These are phyloP conservation scores for Fusarium odoratissimum DNA, from an alignment of 2,329 filamentous ascomycete genomes.

Conservation along the genomic window DNA sequence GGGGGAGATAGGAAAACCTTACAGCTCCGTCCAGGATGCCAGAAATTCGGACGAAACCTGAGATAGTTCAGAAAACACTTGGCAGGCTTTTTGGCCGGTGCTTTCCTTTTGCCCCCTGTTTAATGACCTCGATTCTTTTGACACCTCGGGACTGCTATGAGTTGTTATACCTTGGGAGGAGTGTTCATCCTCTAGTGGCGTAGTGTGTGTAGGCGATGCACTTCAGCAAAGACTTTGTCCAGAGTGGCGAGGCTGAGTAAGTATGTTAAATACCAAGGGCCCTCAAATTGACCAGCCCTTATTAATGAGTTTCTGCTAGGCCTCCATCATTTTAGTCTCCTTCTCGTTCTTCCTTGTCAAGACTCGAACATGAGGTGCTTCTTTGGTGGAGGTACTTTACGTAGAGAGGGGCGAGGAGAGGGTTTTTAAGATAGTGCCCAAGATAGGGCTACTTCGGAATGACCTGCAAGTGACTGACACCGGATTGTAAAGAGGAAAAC, in stretches of 20 bases:
- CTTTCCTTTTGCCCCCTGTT: background rate
- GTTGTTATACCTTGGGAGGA: conserved; percentile 17
- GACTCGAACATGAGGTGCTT: conserved; percentile 31
- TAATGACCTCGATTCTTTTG: background rate
- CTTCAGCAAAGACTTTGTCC: conserved; percentile 10
- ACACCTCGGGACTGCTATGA: conserved; percentile 1
- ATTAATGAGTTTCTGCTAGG: conserved; percentile 9
- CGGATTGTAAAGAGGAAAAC: background rate
- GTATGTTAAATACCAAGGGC: conserved; percentile 2
- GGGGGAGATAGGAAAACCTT: background rate
- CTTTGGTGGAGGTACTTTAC: conserved; percentile 26
- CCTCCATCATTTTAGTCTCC: conserved; percentile 24
- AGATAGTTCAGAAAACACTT: background rate
- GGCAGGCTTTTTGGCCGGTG: background rate
- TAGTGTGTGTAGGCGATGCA: conserved; percentile 10
- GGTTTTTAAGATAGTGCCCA: conserved; percentile 22
- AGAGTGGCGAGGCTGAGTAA: conserved; percentile 24
- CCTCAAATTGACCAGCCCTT: conserved; percentile 9
- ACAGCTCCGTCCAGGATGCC: background rate
- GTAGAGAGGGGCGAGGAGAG: conserved; percentile 30
- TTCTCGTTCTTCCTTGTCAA: conserved; percentile 16
- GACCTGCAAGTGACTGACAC: background rate
- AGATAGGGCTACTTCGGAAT: conserved; percentile 15
- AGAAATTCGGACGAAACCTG: background rate
- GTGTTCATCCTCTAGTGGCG: conserved; percentile 37